phyloP scores from a whole-genome alignment of 2,329 filamentous ascomycete genomes.

The Phoma sp. region DNA sequence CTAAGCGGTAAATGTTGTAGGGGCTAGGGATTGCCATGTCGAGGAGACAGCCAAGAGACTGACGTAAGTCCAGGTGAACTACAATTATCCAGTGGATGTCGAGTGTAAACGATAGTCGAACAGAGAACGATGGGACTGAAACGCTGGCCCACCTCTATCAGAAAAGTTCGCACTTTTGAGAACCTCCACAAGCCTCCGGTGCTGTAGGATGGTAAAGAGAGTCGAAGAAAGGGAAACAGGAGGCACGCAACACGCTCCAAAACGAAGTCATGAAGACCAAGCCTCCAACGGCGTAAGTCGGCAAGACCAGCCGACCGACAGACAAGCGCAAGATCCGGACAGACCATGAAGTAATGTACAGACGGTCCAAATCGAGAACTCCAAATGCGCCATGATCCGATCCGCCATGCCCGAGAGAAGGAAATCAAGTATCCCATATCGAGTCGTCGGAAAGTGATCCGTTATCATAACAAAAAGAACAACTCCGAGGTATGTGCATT shows the following conservation, averaged over 20 bases:
- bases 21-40: background rate
- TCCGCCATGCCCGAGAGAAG: slow-evolving; percentile 40
- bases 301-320: slow-evolving; percentile 39
- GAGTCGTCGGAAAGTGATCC: slow-evolving; percentile 43
- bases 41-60: background rate
- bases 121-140: slow-evolving; percentile 7
- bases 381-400: slow-evolving; percentile 45
- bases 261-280: background rate
- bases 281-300: slow-evolving; percentile 16
- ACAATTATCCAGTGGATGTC: slow-evolving; percentile 17
- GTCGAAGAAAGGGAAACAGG: background rate
- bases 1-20: background rate
- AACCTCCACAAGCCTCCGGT: slow-evolving; percentile 12
- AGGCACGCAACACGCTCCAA: background rate
- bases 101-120: slow-evolving; percentile 17
- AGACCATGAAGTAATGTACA: slow-evolving; percentile 51
- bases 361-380: slow-evolving; percentile 43
- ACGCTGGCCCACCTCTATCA: slow-evolving; percentile 10
- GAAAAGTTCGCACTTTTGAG: slow-evolving; percentile 16
- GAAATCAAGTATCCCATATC: slow-evolving; percentile 46
- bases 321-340: slow-evolving; percentile 33
- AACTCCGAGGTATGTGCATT: slow-evolving; percentile 40
- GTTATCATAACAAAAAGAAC: slow-evolving; percentile 38
- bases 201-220: slow-evolving; percentile 10
- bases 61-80: slow-evolving; percentile 2